A percentile compares a stretch with the other conserved stretches of the same genome.
Evolutionary conservation across 1,284 basidiomycete species (phyloP).

Genomic region (Filobasidium uniguttulatum): DNA sequence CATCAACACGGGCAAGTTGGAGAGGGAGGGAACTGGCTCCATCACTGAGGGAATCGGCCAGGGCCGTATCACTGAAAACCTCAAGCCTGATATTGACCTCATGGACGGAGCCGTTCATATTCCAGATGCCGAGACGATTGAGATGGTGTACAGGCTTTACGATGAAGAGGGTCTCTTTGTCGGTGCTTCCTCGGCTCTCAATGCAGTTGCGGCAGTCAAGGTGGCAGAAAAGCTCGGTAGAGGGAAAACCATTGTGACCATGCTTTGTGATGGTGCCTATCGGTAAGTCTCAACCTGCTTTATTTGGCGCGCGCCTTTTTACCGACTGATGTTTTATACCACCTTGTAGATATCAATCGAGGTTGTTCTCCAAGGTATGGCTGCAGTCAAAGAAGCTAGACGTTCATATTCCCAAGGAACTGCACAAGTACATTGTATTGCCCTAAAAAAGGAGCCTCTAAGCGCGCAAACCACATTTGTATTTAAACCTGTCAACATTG

Average conservation of each 20-base stretch:
- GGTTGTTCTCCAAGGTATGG: constrained; percentile 93
- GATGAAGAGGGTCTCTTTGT: constrained; percentile 90
- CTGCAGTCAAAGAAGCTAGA: constrained; percentile 67
- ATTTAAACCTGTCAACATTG: too few relatives aligned
- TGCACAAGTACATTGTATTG: constrained; percentile 84
- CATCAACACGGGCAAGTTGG: constrained; percentile 63
- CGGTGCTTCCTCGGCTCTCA: constrained; percentile 89
- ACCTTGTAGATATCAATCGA: constrained; percentile 59
- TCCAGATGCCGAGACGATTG: constrained; percentile 77
- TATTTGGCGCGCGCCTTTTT: not conserved
- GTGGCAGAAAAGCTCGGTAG: constrained; percentile 69
- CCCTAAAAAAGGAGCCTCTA: constrained; percentile 33
- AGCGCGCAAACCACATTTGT: too few relatives aligned
- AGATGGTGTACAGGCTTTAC: constrained; percentile 84
- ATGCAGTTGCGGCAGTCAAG: constrained; percentile 85
- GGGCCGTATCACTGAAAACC: constrained; percentile 89
- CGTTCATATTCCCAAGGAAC: constrained; percentile 63
- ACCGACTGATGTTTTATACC: not conserved
- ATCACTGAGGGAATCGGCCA: constrained; percentile 99
- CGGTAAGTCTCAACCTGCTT: constrained; percentile 37
- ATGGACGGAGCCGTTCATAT: constrained; percentile 74
- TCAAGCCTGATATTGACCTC: constrained; percentile 67
- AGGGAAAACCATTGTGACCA: constrained; percentile 71
- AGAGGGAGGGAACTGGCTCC: constrained; percentile 65
- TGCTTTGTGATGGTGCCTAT: constrained; percentile 90